These are phyloP conservation scores for Populus ilicifolia DNA, from an alignment of 345 rosid genomes.

Conservation along the genomic window DNA sequence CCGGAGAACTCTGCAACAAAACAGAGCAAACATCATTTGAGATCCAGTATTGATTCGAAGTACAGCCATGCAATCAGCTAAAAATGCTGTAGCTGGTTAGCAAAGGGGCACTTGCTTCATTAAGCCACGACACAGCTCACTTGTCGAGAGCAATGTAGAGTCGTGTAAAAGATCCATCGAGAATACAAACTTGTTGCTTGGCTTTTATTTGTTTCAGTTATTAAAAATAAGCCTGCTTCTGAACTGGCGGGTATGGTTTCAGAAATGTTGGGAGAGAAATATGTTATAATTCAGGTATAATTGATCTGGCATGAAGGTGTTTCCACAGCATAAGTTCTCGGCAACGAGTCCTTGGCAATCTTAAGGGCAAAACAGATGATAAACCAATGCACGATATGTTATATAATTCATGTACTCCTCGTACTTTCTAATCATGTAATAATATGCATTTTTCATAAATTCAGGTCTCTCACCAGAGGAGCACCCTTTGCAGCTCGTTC, in stretches of 20 bases:
- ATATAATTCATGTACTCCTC: not conserved
- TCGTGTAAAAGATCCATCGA: not conserved
- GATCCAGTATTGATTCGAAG: too few species aligned
- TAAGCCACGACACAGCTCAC: not conserved
- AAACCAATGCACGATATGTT: not conserved
- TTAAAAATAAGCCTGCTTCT: not conserved
- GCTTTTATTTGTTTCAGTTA: not conserved
- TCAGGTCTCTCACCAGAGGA: constrained; percentile 33
- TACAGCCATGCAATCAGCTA: not conserved
- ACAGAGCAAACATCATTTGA: not conserved
- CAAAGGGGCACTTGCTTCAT: not conserved
- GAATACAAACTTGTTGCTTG: not conserved
- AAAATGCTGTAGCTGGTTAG: not conserved
- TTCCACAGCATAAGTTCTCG: not conserved
- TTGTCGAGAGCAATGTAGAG: not conserved
- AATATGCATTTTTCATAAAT: not conserved
- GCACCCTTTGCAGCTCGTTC: constrained; percentile 64
- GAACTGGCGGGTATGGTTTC: not conserved
- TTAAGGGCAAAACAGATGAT: not conserved
- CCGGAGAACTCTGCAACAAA: constrained; percentile 61
- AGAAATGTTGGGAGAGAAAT: not conserved
- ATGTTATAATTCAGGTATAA: not conserved
- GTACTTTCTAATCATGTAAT: not conserved
- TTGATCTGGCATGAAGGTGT: not conserved
- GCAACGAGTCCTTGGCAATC: not conserved